Evolutionary conservation across 78 protist species (phyloP).

Genomic region (Polysphondylium violaceum): DNA sequence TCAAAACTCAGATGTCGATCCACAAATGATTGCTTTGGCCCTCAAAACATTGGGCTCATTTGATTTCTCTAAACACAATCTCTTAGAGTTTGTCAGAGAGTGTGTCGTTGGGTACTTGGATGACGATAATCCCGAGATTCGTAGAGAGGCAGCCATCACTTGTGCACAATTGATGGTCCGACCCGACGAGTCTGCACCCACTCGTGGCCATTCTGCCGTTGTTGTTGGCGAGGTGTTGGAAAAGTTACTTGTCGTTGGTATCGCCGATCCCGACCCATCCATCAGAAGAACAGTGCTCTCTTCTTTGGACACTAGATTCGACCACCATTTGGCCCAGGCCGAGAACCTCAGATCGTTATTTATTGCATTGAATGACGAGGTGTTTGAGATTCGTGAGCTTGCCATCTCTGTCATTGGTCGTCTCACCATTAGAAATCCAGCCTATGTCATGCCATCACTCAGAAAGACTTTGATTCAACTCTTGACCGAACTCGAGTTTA

Average conservation of each 20-base stretch:
- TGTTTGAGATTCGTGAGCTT: slow-evolving; percentile 88
- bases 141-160: slow-evolving; percentile 69
- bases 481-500: slow-evolving; percentile 90
- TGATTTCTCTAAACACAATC: slow-evolving; percentile 81
- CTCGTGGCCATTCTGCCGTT: slow-evolving; percentile 65
- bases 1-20: slow-evolving; percentile 42
- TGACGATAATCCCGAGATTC: slow-evolving; percentile 66
- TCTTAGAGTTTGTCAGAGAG: slow-evolving; percentile 81
- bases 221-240: slow-evolving; percentile 86
- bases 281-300: slow-evolving; percentile 86
- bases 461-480: slow-evolving; percentile 94
- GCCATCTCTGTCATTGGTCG: slow-evolving; percentile 92
- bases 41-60: slow-evolving; percentile 87
- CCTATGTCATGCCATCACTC: slow-evolving; percentile 95
- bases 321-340: slow-evolving; percentile 88
- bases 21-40: slow-evolving; percentile 77
- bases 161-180: slow-evolving; percentile 49
- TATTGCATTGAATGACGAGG: slow-evolving; percentile 88
- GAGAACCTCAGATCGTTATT: slow-evolving; percentile 89
- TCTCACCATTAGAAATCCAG: slow-evolving; percentile 95
- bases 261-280: slow-evolving; percentile 89
- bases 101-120: slow-evolving; percentile 86
- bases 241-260: slow-evolving; percentile 82
- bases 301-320: slow-evolving; percentile 83
- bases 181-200: slow-evolving; percentile 51